A percentile compares a stretch with the other conserved stretches of the same genome.
These are phyloP conservation scores for Auricularia cornea DNA, from an alignment of 768 basidiomycete species.

Conservation along the genomic window DNA sequence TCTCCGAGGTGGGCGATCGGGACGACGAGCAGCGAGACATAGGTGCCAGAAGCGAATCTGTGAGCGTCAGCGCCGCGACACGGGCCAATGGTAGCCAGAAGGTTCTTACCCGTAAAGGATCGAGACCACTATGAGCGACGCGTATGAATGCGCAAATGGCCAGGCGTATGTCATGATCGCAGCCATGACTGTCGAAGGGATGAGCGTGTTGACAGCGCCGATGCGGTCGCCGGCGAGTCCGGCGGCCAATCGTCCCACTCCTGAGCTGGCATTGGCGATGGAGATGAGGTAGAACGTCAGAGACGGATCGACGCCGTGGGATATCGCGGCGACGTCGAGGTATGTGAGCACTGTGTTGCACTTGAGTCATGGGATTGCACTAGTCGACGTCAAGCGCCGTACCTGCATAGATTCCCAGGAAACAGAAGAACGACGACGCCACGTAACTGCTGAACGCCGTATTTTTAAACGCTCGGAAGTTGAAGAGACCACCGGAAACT, in stretches of 20 bases:
- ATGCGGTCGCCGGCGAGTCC: constrained; percentile 19
- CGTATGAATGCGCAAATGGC: constrained; percentile 49
- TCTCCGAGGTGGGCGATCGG: constrained; percentile 58
- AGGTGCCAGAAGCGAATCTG: constrained; percentile 56
- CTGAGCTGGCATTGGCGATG: constrained; percentile 19
- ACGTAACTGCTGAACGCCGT: constrained; percentile 12
- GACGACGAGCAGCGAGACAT: constrained; percentile 44
- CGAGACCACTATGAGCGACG: constrained; percentile 42
- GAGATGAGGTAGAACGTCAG: constrained; percentile 15
- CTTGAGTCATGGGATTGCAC: background rate
- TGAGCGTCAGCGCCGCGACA: background rate
- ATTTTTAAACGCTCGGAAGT: constrained; percentile 10
- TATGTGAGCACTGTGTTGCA: constrained; percentile 14
- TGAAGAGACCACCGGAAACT: constrained; percentile 4
- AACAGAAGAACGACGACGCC: constrained; percentile 9
- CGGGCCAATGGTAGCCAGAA: too few relatives aligned
- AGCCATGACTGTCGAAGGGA: constrained; percentile 48
- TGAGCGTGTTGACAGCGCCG: constrained; percentile 62
- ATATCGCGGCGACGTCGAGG: constrained; percentile 9
- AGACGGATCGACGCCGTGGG: constrained; percentile 6
- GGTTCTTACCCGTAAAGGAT: constrained; percentile 54
- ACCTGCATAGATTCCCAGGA: constrained; percentile 15
- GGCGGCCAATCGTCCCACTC: constrained; percentile 19
- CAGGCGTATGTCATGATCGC: constrained; percentile 58
- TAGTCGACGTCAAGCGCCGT: background rate